Evolutionary conservation across 306 rosid species (phyloP).

Genomic region (Pyrus bretschneideri): DNA sequence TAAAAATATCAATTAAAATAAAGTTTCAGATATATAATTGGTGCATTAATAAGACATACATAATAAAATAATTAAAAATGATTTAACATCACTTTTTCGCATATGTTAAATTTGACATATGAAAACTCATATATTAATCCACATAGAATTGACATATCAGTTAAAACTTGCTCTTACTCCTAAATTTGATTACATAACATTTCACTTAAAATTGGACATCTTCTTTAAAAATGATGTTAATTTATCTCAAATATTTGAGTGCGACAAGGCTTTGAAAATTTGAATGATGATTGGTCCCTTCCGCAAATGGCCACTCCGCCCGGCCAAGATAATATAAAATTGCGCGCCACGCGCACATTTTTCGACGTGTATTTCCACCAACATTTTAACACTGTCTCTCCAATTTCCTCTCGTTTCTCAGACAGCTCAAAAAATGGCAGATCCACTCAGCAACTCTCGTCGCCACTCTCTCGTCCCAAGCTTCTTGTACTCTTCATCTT

Average conservation of each 20-base stretch:
- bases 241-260: neutral
- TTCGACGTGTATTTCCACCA: neutral
- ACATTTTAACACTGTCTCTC: neutral
- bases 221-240: too few relatives aligned
- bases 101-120: too few relatives aligned
- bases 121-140: too few relatives aligned
- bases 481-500: constrained; percentile 40
- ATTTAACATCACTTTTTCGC: too few relatives aligned
- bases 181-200: too few relatives aligned
- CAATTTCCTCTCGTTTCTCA: neutral
- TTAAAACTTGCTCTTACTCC: accelerated
- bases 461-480: constrained; percentile 45
- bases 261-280: neutral
- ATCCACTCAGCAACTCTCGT: neutral
- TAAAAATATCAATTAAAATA: too few relatives aligned
- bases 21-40: too few relatives aligned
- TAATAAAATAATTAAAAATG: too few relatives aligned
- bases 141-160: too few relatives aligned
- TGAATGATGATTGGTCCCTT: neutral
- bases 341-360: neutral
- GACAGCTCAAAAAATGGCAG: neutral
- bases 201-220: too few relatives aligned
- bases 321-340: neutral
- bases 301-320: neutral
- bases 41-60: too few relatives aligned